Percentiles rank a stretch among this genome's conserved stretches.
Conservation (phyloP, 2,329 filamentous ascomycete genomes). For the Biscogniauxia sp. region DNA sequence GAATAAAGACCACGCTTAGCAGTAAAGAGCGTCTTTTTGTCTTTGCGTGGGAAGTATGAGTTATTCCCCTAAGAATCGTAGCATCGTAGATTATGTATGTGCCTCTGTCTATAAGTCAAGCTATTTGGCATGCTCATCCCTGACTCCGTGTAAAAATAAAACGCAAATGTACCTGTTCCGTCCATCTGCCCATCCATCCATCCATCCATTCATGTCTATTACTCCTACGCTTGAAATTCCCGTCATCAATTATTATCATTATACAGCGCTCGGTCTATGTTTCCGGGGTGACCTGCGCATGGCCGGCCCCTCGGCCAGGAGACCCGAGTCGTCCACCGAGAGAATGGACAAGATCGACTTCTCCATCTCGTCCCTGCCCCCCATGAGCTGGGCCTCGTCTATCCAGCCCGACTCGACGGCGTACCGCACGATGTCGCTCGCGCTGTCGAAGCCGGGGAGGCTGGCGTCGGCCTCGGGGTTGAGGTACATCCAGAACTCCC, state of each 20-base stretch:
- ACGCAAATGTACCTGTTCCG: too few species aligned
- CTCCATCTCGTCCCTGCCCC: constrained; percentile 31
- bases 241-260: not conserved
- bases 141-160: too few species aligned
- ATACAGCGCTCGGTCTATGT: constrained; percentile 7
- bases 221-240: too few species aligned
- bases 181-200: too few species aligned
- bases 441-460: constrained; percentile 52
- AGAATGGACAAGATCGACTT: constrained; percentile 34
- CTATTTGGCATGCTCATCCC: too few species aligned
- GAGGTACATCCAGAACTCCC: constrained; percentile 53
- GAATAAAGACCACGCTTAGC: too few species aligned
- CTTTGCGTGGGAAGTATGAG: too few species aligned
- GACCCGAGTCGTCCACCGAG: constrained; percentile 11
- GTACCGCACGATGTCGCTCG: constrained; percentile 56
- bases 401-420: constrained; percentile 59
- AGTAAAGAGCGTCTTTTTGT: too few species aligned
- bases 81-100: too few species aligned
- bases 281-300: constrained; percentile 27
- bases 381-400: constrained; percentile 49
- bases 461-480: constrained; percentile 47
- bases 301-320: constrained; percentile 8
- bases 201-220: too few species aligned
- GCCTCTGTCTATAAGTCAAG: too few species aligned
- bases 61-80: too few species aligned